Evolutionary conservation across 169 alveolate genomes (phyloP).

Genomic region (Blepharisma undulans): DNA sequence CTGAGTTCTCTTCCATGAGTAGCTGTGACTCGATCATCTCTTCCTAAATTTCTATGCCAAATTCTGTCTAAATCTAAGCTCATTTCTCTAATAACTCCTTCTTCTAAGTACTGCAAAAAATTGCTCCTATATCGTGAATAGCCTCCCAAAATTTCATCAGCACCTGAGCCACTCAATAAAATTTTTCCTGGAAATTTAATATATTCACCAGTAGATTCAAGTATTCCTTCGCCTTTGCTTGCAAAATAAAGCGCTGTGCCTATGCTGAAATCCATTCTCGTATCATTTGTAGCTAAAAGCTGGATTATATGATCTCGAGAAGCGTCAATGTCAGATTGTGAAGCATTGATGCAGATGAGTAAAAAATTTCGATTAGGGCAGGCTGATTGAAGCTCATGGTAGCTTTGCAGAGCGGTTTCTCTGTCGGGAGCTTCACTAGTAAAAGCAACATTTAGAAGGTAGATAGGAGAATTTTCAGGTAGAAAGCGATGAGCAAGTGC

Average conservation of each 20-base stretch:
- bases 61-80: constrained; percentile 85
- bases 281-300: constrained; percentile 71
- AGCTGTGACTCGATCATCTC: constrained; percentile 89
- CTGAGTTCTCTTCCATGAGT: constrained; percentile 83
- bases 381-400: constrained; percentile 65
- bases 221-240: constrained; percentile 68
- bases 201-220: constrained; percentile 36
- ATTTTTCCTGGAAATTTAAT: constrained; percentile 67
- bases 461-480: constrained; percentile 45
- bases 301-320: constrained; percentile 54
- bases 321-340: constrained; percentile 51
- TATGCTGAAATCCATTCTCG: constrained; percentile 89
- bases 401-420: constrained; percentile 70
- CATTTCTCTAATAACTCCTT: constrained; percentile 81
- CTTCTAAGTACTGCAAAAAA: constrained; percentile 75
- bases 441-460: constrained; percentile 79
- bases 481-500: not conserved
- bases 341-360: constrained; percentile 68
- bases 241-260: constrained; percentile 82
- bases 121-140: constrained; percentile 87
- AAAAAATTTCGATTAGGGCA: constrained; percentile 60
- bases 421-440: constrained; percentile 75
- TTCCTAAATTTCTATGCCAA: constrained; percentile 91
- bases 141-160: constrained; percentile 93
- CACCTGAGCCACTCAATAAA: constrained; percentile 90